A percentile compares a stretch with the other conserved stretches of the same genome.
Conservation (phyloP, 176 grass and related monocot genomes). For the Eremochloa ophiuroides region DNA sequence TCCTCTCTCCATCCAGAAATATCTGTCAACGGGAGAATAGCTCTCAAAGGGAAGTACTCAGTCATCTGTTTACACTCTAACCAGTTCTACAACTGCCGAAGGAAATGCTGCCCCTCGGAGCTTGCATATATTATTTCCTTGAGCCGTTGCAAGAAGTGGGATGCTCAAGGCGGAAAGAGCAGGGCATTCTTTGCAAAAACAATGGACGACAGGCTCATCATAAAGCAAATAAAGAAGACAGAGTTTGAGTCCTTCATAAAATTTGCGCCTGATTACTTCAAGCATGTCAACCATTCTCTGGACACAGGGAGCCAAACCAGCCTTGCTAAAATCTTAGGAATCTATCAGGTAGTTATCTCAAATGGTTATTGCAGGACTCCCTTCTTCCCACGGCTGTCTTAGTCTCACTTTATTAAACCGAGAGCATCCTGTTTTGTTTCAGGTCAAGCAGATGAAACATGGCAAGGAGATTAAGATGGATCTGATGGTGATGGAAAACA, state of each 20-base stretch:
- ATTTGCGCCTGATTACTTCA: constrained; percentile 66
- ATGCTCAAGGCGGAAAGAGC: constrained; percentile 60
- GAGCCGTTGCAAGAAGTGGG: constrained; percentile 70
- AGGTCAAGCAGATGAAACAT: constrained; percentile 56
- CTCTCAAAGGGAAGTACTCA: constrained; percentile 43
- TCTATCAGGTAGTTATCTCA: constrained; percentile 57
- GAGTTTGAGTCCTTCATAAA: constrained; percentile 77
- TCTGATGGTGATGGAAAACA: constrained; percentile 89
- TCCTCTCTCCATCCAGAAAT: constrained; percentile 55
- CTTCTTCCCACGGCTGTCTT: background rate
- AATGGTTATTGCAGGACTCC: background rate
- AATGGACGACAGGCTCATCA: constrained; percentile 61
- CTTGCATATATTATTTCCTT: constrained; percentile 53
- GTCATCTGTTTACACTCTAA: constrained; percentile 52
- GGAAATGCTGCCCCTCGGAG: constrained; percentile 61
- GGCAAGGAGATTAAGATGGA: constrained; percentile 59
- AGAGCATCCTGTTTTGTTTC: background rate
- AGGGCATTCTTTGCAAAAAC: constrained; percentile 70
- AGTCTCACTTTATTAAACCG: background rate
- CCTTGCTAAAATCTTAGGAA: constrained; percentile 67
- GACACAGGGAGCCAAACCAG: constrained; percentile 57
- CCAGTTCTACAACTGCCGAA: constrained; percentile 58
- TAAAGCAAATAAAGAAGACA: constrained; percentile 67
- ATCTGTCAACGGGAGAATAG: constrained; percentile 31
- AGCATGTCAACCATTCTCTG: constrained; percentile 53